Conservation (phyloP, 495 filamentous ascomycete species). For the Aeminium ludgeri region DNA sequence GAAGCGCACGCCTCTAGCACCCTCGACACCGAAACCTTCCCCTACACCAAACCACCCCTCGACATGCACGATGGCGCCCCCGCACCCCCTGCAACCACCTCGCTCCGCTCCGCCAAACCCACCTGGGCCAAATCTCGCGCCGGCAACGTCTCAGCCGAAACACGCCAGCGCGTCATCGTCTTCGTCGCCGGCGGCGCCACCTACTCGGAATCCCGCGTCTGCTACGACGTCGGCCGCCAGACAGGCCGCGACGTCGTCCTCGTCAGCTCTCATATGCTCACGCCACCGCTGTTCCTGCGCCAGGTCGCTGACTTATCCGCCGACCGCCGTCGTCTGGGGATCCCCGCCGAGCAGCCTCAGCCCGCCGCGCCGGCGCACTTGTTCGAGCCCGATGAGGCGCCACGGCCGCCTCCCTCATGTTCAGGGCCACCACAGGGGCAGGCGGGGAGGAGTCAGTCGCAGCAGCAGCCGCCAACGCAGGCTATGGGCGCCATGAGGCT, state of each 20-base stretch:
- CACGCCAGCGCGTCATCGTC: slow-evolving; percentile 76
- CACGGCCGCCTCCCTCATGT: slow-evolving; percentile 29
- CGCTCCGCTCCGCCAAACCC: slow-evolving; percentile 73
- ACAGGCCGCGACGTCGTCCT: slow-evolving; percentile 71
- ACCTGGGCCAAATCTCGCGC: slow-evolving; percentile 80
- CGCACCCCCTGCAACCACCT: slow-evolving; percentile 49
- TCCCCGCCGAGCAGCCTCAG: slow-evolving; percentile 66
- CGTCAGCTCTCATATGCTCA: slow-evolving; percentile 81
- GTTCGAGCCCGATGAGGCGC: slow-evolving; percentile 50
- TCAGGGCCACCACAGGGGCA: slow-evolving; percentile 19
- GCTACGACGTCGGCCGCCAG: slow-evolving; percentile 66
- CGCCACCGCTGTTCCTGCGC: slow-evolving; percentile 57
- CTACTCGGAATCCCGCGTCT: slow-evolving; percentile 70
- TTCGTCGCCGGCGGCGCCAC: slow-evolving; percentile 96
- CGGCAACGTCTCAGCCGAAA: slow-evolving; percentile 42
- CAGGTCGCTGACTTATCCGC: slow-evolving; percentile 65
- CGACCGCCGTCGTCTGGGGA: slow-evolving; percentile 54
- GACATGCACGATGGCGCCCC: slow-evolving; percentile 40
- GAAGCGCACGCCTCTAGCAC: slow-evolving; percentile 47
- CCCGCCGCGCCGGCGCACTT: slow-evolving; percentile 71
- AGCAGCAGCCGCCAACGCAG: slow-evolving; percentile 34
- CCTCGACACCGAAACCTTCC: slow-evolving; percentile 46
- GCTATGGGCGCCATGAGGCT: slow-evolving; percentile 44
- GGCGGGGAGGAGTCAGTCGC: slow-evolving; percentile 24
- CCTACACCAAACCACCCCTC: slow-evolving; percentile 63